Conservation (phyloP, 2,329 filamentous ascomycete species). For the Phialophora expanda region DNA sequence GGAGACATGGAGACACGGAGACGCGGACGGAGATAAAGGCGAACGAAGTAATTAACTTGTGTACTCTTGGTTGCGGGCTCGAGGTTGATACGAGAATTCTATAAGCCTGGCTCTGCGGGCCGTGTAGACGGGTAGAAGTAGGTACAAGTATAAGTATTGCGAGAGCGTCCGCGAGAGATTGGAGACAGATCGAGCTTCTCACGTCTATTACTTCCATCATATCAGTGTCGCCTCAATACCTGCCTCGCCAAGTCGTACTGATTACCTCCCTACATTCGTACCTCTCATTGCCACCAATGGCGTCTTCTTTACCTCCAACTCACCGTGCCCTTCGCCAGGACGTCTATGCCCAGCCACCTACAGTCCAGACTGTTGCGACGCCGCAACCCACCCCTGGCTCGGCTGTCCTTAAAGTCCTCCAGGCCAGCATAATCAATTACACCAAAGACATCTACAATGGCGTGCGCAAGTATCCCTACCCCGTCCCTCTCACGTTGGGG, state of each 20-base stretch:
- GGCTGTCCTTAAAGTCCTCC: constrained; percentile 50
- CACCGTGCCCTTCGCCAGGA: constrained; percentile 31
- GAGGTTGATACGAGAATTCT: too few species aligned
- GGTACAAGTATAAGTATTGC: not conserved
- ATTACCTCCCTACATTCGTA: not conserved
- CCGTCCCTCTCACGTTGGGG: constrained; percentile 46
- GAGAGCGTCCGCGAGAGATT: not conserved
- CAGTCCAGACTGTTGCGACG: constrained; percentile 22
- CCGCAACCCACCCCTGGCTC: constrained; percentile 46
- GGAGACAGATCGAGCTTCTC: not conserved
- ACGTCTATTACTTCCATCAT: not conserved
- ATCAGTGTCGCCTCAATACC: not conserved
- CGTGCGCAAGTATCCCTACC: constrained; percentile 47
- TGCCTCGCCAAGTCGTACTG: not conserved
- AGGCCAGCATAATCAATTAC: constrained; percentile 44
- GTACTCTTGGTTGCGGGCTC: too few species aligned
- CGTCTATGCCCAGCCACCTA: constrained; percentile 19
- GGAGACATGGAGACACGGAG: not conserved
- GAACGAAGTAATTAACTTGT: too few species aligned
- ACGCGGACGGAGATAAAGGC: not conserved
- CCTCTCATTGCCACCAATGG: not conserved
- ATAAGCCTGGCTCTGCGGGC: not conserved
- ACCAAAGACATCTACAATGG: constrained; percentile 44
- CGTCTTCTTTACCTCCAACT: constrained; percentile 14
- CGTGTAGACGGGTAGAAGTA: not conserved